A percentile compares a stretch with the other conserved stretches of the same genome.
Evolutionary conservation across 192 early-diverging fungal species (phyloP).

Genomic region (Anaeromyces robustus): DNA sequence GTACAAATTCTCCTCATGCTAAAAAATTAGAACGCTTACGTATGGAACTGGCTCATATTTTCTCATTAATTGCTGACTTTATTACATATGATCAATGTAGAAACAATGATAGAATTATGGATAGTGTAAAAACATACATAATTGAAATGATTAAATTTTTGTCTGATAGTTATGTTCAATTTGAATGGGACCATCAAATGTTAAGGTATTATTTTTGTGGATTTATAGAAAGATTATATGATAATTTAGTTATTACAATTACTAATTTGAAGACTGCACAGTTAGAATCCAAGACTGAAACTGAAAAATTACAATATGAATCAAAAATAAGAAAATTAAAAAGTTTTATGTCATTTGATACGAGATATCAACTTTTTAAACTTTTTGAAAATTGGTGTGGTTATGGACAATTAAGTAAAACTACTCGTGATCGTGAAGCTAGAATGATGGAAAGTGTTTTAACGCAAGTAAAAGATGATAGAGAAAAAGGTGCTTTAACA

Average conservation of each 20-base stretch:
- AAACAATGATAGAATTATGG: constrained; percentile 41
- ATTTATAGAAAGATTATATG: constrained; percentile 72
- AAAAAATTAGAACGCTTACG: constrained; percentile 53
- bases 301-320: neutral
- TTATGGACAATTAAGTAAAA: constrained; percentile 41
- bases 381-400: constrained; percentile 91
- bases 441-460: constrained; percentile 49
- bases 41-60: constrained; percentile 52
- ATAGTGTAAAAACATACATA: constrained; percentile 53
- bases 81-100: constrained; percentile 34
- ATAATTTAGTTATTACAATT: constrained; percentile 25
- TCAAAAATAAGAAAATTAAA: neutral
- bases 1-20: neutral
- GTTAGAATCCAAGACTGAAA: neutral
- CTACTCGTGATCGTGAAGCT: constrained; percentile 42
- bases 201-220: constrained; percentile 80
- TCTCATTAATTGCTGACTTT: constrained; percentile 51
- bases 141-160: constrained; percentile 65
- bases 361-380: constrained; percentile 56
- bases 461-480: constrained; percentile 54
- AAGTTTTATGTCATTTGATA: constrained; percentile 58
- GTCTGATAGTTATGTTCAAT: constrained; percentile 51
- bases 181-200: constrained; percentile 77
- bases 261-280: neutral
- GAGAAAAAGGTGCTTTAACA: constrained; percentile 42